A percentile compares a stretch with the other conserved stretches of the same genome.
Conservation (phyloP, 2,329 filamentous ascomycete genomes). For the Cordyceps militaris region DNA sequence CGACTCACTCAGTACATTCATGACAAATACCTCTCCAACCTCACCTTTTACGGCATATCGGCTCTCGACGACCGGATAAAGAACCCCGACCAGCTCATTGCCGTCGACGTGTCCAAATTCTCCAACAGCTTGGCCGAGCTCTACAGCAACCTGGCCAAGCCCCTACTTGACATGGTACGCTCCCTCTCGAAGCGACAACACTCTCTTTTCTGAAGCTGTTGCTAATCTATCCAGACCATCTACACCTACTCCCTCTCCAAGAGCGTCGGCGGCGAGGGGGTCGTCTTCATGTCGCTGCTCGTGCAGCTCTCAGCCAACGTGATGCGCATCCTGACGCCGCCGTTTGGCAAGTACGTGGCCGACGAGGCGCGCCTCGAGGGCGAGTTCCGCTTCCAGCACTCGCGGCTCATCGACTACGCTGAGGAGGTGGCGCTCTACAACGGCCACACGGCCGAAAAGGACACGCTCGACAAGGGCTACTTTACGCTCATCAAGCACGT, state of each 20-base stretch:
- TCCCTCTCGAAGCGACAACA: not conserved
- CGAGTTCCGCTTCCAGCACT: slow-evolving; percentile 94
- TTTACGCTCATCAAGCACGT: slow-evolving; percentile 99
- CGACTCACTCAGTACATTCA: slow-evolving; percentile 92
- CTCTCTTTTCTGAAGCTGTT: not conserved
- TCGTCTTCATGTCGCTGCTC: slow-evolving; percentile 90
- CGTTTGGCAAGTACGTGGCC: slow-evolving; percentile 95
- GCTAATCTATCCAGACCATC: slow-evolving; percentile 51
- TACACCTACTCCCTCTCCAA: slow-evolving; percentile 93
- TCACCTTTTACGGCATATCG: slow-evolving; percentile 96
- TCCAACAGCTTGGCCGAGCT: slow-evolving; percentile 90
- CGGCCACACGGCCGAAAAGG: slow-evolving; percentile 90
- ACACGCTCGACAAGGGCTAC: slow-evolving; percentile 94
- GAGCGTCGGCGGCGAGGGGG: slow-evolving; percentile 90
- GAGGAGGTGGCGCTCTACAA: slow-evolving; percentile 91
- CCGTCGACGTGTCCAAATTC: slow-evolving; percentile 93
- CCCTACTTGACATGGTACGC: slow-evolving; percentile 78
- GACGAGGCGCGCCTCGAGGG: slow-evolving; percentile 92
- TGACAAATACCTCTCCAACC: slow-evolving; percentile 89
- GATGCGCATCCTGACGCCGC: slow-evolving; percentile 90
- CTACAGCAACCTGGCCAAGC: slow-evolving; percentile 95
- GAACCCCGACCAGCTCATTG: slow-evolving; percentile 95
- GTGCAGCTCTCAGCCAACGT: slow-evolving; percentile 88
- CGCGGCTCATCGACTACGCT: slow-evolving; percentile 87
- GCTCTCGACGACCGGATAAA: slow-evolving; percentile 96